phyloP scores from a whole-genome alignment of 257 asterid species.

The Fraxinus americana region DNA sequence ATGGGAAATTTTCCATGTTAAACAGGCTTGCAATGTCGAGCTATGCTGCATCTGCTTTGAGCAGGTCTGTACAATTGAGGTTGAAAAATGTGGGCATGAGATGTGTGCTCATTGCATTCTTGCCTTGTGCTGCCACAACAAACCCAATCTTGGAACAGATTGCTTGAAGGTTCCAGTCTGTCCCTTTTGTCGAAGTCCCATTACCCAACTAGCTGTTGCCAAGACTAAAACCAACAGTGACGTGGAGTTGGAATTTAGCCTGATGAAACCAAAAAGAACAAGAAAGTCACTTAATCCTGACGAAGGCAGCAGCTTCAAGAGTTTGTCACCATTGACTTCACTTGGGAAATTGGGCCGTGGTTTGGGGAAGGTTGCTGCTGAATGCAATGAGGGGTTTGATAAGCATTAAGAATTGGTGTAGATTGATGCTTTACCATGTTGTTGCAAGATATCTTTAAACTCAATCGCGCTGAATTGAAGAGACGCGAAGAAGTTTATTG shows the following conservation, averaged over 20 bases:
- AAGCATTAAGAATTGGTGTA: slow-evolving; percentile 31
- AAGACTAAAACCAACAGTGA: slow-evolving; percentile 40
- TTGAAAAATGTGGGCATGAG: slow-evolving; percentile 73
- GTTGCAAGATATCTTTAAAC: background rate
- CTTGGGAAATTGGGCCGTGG: slow-evolving; percentile 58
- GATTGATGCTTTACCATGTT: background rate
- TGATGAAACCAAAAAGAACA: slow-evolving; percentile 44
- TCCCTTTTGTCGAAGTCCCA: slow-evolving; percentile 82
- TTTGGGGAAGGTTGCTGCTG: slow-evolving; percentile 61
- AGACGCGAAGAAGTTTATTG: slow-evolving; percentile 16
- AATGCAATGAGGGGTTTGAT: slow-evolving; percentile 42
- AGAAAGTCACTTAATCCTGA: slow-evolving; percentile 46
- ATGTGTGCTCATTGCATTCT: slow-evolving; percentile 82
- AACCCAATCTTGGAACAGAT: slow-evolving; percentile 47
- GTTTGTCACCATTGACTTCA: slow-evolving; percentile 59
- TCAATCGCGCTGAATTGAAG: slow-evolving; percentile 13
- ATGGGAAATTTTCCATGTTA: background rate
- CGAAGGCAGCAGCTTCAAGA: slow-evolving; percentile 65
- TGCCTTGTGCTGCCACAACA: slow-evolving; percentile 74
- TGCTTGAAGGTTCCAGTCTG: slow-evolving; percentile 55
- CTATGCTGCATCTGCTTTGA: slow-evolving; percentile 88
- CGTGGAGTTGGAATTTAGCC: slow-evolving; percentile 43
- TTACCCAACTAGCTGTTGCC: slow-evolving; percentile 52
- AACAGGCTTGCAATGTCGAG: slow-evolving; percentile 54
- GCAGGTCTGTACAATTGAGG: slow-evolving; percentile 71